Evolutionary conservation across 768 basidiomycete genomes (phyloP).

Genomic region (Rhodotorula toruloides): DNA sequence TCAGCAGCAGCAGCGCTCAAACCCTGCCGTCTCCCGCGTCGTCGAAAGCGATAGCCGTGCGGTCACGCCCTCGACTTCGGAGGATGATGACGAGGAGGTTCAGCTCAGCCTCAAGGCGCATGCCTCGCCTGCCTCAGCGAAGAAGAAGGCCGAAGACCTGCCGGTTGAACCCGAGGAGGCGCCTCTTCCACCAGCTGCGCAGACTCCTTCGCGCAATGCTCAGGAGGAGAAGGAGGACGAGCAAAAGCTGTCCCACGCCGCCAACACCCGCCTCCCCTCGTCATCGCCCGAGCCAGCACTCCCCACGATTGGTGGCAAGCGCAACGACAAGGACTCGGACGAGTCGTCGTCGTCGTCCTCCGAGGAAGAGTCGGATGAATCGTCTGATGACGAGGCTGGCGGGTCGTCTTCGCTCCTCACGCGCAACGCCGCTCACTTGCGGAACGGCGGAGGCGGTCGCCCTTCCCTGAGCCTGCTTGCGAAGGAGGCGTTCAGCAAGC

Average conservation of each 20-base stretch:
- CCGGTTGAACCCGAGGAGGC: not conserved
- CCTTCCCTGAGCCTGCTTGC: conserved; percentile 16
- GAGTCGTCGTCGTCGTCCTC: conserved; percentile 7
- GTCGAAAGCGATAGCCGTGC: not conserved
- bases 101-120: not conserved
- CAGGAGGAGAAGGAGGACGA: not conserved
- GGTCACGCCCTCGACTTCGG: not conserved
- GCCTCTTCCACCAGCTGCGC: not conserved
- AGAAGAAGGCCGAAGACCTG: not conserved
- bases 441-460: not conserved
- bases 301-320: conserved; percentile 15
- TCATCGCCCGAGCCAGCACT: conserved; percentile 29
- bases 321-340: not conserved
- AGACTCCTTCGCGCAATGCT: not conserved
- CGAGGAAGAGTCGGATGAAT: conserved; percentile 12
- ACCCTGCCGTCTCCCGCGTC: not conserved
- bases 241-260: not conserved
- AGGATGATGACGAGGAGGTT: not conserved
- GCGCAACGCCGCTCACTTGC: conserved; percentile 2
- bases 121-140: not conserved
- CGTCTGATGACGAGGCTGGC: conserved; percentile 14
- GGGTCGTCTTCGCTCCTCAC: too few species aligned
- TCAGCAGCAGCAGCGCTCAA: too few species aligned
- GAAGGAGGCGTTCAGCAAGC: conserved; percentile 18
- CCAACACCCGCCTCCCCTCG: conserved; percentile 4